Evolutionary conservation across 345 rosid genomes (phyloP).

Genomic region (Eucalyptus globulus): DNA sequence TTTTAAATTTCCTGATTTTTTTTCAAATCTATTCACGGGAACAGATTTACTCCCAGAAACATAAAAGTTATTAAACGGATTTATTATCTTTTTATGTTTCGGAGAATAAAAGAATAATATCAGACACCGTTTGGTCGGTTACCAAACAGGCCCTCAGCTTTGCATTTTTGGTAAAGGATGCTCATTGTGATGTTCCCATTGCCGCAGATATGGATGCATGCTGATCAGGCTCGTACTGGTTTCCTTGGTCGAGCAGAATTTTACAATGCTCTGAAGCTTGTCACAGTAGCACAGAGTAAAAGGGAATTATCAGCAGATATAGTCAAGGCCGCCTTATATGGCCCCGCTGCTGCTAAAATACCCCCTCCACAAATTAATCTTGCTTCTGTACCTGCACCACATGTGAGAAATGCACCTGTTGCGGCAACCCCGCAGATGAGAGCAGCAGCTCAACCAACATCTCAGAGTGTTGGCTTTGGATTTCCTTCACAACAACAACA

Average conservation of each 20-base stretch:
- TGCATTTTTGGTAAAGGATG: not conserved
- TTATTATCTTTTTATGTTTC: too few relatives aligned
- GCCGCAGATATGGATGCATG: constrained; percentile 73
- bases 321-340: constrained; percentile 85
- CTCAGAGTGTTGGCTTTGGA: constrained; percentile 44
- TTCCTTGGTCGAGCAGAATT: constrained; percentile 85
- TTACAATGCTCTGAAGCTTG: constrained; percentile 81
- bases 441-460: constrained; percentile 10
- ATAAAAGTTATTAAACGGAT: too few relatives aligned
- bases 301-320: constrained; percentile 88
- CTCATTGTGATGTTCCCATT: not conserved
- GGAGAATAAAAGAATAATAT: too few relatives aligned
- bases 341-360: constrained; percentile 95
- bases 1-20: too few relatives aligned
- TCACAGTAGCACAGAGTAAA: constrained; percentile 97
- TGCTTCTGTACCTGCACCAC: constrained; percentile 36
- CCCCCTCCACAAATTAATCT: constrained; percentile 88
- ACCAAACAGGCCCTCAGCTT: not conserved
- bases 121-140: too few relatives aligned
- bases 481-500: constrained; percentile 31
- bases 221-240: constrained; percentile 69
- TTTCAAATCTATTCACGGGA: too few relatives aligned
- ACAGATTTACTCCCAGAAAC: too few relatives aligned
- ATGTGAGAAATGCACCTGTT: constrained; percentile 17
- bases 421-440: constrained; percentile 21